Evolutionary conservation across 345 rosid species (phyloP).

Genomic region (Acer yangbiense): DNA sequence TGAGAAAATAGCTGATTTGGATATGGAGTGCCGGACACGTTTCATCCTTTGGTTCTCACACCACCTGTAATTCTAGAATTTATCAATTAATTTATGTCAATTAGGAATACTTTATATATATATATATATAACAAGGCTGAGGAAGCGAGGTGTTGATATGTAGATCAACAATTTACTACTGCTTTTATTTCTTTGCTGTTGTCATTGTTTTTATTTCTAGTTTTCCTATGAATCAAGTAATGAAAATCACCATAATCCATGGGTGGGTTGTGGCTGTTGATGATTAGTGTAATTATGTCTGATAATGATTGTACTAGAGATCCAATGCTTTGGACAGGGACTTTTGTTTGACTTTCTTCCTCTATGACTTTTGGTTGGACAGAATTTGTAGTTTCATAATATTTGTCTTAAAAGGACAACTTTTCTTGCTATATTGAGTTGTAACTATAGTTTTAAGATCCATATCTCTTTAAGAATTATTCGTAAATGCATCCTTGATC

Average conservation of each 20-base stretch:
- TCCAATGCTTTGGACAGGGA: neutral
- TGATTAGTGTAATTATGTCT: neutral
- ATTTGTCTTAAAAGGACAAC: neutral
- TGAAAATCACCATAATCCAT: neutral
- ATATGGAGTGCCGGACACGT: slow-evolving; percentile 91
- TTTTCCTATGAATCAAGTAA: neutral
- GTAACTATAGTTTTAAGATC: neutral
- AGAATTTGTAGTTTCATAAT: neutral
- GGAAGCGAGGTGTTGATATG: neutral
- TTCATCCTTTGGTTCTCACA: slow-evolving; percentile 99
- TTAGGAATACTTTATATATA: neutral
- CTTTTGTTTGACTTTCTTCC: neutral
- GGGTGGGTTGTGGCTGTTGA: neutral
- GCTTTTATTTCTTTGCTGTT: neutral
- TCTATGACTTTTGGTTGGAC: neutral
- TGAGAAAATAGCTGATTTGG: slow-evolving; percentile 88
- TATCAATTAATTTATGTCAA: neutral
- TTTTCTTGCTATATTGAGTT: neutral
- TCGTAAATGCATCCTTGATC: neutral
- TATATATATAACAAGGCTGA: no score
- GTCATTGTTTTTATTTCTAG: no score
- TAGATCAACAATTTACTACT: neutral
- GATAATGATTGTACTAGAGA: neutral
- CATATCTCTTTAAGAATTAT: neutral
- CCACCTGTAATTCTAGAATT: slow-evolving; percentile 70